These are phyloP conservation scores for Lepraria neglecta DNA, from an alignment of 495 filamentous ascomycete genomes.

Conservation along the genomic window DNA sequence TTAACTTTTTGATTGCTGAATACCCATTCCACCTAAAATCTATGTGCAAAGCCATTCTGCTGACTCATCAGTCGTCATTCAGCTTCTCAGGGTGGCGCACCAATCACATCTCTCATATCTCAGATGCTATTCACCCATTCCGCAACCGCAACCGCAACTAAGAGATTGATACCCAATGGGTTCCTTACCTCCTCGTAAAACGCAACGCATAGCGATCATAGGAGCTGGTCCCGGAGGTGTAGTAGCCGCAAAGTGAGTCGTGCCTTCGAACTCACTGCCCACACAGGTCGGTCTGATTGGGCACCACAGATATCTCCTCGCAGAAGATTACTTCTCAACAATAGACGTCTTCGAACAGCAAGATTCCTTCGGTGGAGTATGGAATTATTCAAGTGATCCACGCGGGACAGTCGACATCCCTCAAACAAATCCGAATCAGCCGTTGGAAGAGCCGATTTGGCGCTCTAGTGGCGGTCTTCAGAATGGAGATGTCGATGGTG, in stretches of 20 bases:
- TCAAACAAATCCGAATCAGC: constrained; percentile 40
- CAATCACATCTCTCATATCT: no score
- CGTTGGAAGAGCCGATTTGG: constrained; percentile 42
- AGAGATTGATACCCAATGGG: not conserved
- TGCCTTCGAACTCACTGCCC: not conserved
- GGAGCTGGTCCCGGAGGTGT: constrained; percentile 67
- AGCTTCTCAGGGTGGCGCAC: no score
- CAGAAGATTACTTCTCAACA: constrained; percentile 60
- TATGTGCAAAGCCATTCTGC: no score
- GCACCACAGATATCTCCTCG: constrained; percentile 60
- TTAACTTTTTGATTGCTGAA: no score
- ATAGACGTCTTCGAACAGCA: constrained; percentile 83
- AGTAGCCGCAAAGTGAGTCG: constrained; percentile 51
- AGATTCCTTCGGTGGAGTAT: constrained; percentile 66
- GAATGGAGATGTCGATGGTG: constrained; percentile 24
- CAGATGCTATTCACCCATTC: no score
- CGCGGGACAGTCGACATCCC: constrained; percentile 29
- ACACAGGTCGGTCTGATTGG: not conserved
- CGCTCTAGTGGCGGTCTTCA: not conserved
- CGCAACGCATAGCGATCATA: constrained; percentile 57
- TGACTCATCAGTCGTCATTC: no score
- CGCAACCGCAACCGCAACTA: no score
- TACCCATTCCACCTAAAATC: no score
- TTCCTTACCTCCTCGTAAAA: constrained; percentile 7
- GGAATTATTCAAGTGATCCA: constrained; percentile 53